phyloP scores from a whole-genome alignment of 2,329 filamentous ascomycete species.

The Neofusicoccum umdonicola region DNA sequence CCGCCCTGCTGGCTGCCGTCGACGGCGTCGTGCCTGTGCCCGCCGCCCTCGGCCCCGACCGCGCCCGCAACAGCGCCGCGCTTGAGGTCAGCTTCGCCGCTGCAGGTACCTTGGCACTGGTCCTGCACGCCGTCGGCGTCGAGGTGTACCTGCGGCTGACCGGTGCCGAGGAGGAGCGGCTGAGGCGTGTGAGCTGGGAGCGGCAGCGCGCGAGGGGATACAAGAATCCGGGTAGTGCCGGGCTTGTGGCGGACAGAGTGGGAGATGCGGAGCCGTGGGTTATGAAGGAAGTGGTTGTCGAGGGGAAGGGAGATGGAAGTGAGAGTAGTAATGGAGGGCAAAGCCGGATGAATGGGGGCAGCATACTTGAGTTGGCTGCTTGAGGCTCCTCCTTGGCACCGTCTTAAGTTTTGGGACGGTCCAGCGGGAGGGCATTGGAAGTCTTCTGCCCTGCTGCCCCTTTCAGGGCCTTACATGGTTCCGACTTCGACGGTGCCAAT shows the following conservation, averaged over 20 bases:
- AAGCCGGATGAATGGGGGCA: accelerated
- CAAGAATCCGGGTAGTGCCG: constrained; percentile 41
- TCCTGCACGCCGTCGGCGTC: constrained; percentile 46
- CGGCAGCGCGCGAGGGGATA: constrained; percentile 56
- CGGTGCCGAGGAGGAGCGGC: constrained; percentile 51
- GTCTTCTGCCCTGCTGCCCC: no score
- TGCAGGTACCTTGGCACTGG: constrained; percentile 52
- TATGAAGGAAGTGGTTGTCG: no score
- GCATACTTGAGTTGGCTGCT: no score
- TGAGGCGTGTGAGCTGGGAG: constrained; percentile 56
- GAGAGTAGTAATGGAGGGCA: no score
- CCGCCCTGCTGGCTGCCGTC: constrained; percentile 28
- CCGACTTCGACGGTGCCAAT: no score
- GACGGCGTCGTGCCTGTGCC: constrained; percentile 25
- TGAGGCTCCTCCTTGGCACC: no score
- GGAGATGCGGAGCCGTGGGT: constrained; percentile 30
- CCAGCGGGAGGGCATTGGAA: no score
- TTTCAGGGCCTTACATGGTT: no score
- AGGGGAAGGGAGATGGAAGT: no score
- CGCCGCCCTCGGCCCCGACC: no score
- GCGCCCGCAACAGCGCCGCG: constrained; percentile 38
- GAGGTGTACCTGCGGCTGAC: constrained; percentile 52
- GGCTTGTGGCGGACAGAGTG: constrained; percentile 27
- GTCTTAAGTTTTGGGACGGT: no score
- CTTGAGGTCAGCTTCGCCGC: constrained; percentile 53